Percentiles rank a stretch among this genome's conserved stretches.
Evolutionary conservation across 2,329 filamentous ascomycete genomes (phyloP).

Genomic region (Aureobasidium mangrovei): DNA sequence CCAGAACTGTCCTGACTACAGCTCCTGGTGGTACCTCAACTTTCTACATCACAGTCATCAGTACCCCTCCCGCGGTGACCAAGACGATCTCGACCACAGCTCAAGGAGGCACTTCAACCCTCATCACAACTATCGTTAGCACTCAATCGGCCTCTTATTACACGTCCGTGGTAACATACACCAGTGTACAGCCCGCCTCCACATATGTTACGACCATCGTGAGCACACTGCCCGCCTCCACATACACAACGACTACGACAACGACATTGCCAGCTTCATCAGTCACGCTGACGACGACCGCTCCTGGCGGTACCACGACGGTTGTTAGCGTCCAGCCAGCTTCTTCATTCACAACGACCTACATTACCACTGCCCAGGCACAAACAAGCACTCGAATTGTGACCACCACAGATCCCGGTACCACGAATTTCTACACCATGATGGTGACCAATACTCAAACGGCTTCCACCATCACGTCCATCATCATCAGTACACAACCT

Average conservation of each 20-base stretch:
- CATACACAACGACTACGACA: not conserved
- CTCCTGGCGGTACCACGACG: not conserved
- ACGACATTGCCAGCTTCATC: not conserved
- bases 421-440: too few relatives aligned
- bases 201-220: not conserved
- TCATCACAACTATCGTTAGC: not conserved
- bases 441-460: too few relatives aligned
- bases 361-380: not conserved
- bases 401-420: too few relatives aligned
- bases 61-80: not conserved
- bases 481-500: not conserved
- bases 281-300: not conserved
- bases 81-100: not conserved
- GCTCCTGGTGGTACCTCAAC: not conserved
- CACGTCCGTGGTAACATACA: not conserved
- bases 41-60: too few relatives aligned
- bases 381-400: too few relatives aligned
- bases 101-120: not conserved
- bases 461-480: too few relatives aligned
- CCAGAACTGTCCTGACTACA: not conserved
- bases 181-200: not conserved
- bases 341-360: not conserved
- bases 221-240: too few relatives aligned
- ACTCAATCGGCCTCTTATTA: not conserved
- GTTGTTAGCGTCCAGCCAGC: not conserved